phyloP scores from a whole-genome alignment of 2,329 filamentous ascomycete genomes.

The Alternaria angustiovoidea region DNA sequence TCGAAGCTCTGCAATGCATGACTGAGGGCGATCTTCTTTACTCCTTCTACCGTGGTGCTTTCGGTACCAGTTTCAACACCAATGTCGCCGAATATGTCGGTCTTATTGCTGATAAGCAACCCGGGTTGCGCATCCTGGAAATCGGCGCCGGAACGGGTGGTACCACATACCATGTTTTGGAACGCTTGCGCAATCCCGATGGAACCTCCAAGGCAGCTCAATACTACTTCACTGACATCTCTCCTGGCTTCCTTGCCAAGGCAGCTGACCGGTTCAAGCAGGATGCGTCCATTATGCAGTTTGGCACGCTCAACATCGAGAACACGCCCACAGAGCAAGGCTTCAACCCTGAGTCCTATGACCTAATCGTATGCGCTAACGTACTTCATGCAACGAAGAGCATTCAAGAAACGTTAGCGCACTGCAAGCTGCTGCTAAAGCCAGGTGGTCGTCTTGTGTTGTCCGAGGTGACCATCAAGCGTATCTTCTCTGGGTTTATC shows the following conservation, averaged over 20 bases:
- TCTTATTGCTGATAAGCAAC: conserved; percentile 12
- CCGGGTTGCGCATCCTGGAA: conserved; percentile 11
- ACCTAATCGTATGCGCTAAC: conserved; percentile 12
- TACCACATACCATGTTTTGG: conserved; percentile 12
- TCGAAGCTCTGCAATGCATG: conserved; percentile 16
- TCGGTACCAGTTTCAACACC: conserved; percentile 15
- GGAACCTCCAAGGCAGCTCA: conserved; percentile 10
- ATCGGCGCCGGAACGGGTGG: conserved; percentile 15
- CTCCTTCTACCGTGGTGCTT: conserved; percentile 8
- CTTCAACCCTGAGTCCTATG: conserved; percentile 7
- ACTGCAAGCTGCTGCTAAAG: conserved; percentile 13
- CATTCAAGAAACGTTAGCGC: conserved; percentile 6
- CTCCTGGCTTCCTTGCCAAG: conserved; percentile 13
- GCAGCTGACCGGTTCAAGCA: conserved; percentile 10
- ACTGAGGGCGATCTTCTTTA: conserved; percentile 15
- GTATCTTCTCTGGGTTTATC: conserved; percentile 15
- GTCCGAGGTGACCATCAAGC: conserved; percentile 15
- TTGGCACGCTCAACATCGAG: conserved; percentile 12
- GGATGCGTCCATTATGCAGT: conserved; percentile 10
- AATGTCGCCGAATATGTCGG: conserved; percentile 14
- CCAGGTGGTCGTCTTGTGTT: conserved; percentile 8
- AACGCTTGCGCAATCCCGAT: conserved; percentile 11
- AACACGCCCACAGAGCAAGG: conserved; percentile 9
- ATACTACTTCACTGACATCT: conserved; percentile 15
- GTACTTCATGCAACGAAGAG: conserved; percentile 14